Evolutionary conservation across 345 rosid genomes (phyloP), one percentile per base, ranked within the genome.

Genomic region (Eucalyptus pauciflora): DNA sequence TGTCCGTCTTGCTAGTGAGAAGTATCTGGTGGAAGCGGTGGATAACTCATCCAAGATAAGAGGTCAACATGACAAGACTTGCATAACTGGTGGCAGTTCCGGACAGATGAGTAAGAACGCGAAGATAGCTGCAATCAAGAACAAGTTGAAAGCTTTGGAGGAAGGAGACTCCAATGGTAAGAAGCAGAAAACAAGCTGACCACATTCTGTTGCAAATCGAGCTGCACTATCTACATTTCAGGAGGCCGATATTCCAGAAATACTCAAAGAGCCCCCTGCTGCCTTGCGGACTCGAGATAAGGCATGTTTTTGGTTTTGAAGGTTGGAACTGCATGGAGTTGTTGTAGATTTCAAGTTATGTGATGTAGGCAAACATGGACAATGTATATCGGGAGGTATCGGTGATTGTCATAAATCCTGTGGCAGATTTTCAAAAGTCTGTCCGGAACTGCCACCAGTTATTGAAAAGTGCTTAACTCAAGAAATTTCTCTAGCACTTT

Each of bases 61-160:
- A 52, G 92, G 94, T 29, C 95, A 93, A 51, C 85, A 93, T 24
- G 88, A 88, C 64, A 94, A 93, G 91, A 90, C 90, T 4, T 89
- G 92, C 90, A 54, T 88, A 86, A 87, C 89, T 15, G 92, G 97
- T 54, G 92, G 93, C 89, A 92, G 98, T 58, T 91, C 93, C 4
- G 95, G 94, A 85, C 96, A 94, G 90, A 91, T 91, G 93, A 96
- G 92, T 88, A 94, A 95, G 76, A 93, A 92, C 15, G 98, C 94
- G 20, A 96, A 95, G 92, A 95, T 96, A 89, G 93, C 98, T 52
- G 99, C 97, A n/a, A 96, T 96, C 79, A 97, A 95, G 95, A 96
- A 92, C 94, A 97, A 97, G 91, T 91, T 97, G 93, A 96, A 94
- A 93, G 90, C 95, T 71, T 92, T 97, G 93, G 99, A 96, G 86